phyloP scores from a whole-genome alignment of 2,329 filamentous ascomycete species.

The Orbilia ellipsospora region DNA sequence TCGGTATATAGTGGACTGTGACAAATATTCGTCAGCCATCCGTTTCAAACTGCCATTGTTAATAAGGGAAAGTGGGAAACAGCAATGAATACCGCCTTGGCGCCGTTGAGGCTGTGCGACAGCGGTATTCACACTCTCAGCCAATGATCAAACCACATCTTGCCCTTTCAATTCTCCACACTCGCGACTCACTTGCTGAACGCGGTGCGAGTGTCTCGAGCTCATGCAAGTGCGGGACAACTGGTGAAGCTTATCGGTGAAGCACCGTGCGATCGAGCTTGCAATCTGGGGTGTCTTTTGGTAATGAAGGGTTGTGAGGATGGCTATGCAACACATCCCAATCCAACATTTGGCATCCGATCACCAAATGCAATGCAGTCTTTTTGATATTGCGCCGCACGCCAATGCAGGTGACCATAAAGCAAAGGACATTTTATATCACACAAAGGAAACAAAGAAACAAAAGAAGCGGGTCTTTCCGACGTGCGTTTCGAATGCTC shows the following conservation, averaged over 20 bases:
- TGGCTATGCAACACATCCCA: slow-evolving; percentile 14
- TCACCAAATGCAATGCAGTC: too few species aligned
- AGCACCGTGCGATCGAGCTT: background rate
- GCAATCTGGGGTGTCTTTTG: background rate
- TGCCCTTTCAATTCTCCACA: background rate
- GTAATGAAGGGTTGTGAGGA: slow-evolving; percentile 2
- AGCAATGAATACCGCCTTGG: slow-evolving; percentile 29
- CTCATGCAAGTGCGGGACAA: slow-evolving; percentile 33
- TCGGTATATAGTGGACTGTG: slow-evolving; percentile 10
- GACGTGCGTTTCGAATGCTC: background rate
- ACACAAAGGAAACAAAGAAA: too few species aligned
- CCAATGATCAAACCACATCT: slow-evolving; percentile 23
- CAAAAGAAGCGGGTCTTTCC: too few species aligned
- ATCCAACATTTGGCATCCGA: slow-evolving; percentile 3
- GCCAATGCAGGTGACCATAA: too few species aligned
- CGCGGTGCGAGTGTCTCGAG: background rate
- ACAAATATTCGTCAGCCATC: slow-evolving; percentile 54
- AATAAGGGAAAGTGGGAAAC: background rate
- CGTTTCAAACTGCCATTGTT: slow-evolving; percentile 22
- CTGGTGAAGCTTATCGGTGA: slow-evolving; percentile 13
- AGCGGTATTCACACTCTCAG: slow-evolving; percentile 11
- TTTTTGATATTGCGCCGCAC: too few species aligned
- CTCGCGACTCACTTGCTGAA: background rate
- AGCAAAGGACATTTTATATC: too few species aligned
- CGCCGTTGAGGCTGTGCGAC: slow-evolving; percentile 52